phyloP scores from a whole-genome alignment of 2,329 filamentous ascomycete species.

The Penicillium sp. region DNA sequence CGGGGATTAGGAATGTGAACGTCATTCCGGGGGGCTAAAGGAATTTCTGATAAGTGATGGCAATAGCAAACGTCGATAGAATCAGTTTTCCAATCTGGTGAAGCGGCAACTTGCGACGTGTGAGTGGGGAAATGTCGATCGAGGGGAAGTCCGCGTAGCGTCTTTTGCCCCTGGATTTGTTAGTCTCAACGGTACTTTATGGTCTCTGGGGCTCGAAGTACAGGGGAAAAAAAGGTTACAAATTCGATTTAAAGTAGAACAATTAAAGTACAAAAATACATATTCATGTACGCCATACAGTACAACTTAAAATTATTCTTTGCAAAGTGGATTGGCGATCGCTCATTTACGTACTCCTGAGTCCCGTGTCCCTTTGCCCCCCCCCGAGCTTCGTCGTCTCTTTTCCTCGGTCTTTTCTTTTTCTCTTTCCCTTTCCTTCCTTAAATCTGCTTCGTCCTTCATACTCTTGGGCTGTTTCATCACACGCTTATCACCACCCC shows the following conservation, averaged over 20 bases:
- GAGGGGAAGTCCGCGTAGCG: neutral
- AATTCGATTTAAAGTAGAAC: neutral
- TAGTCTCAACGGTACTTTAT: neutral
- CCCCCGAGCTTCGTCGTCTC: neutral
- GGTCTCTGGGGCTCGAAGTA: no score
- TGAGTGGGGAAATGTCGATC: neutral
- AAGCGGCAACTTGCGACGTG: neutral
- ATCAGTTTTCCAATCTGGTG: neutral
- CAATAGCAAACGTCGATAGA: neutral
- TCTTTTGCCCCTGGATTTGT: neutral
- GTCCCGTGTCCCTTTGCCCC: slow-evolving; percentile 3
- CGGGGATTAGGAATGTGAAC: neutral
- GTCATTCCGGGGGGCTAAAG: neutral
- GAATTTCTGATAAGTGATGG: neutral
- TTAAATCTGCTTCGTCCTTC: neutral
- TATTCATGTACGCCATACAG: neutral
- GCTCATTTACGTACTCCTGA: neutral
- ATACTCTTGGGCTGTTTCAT: neutral
- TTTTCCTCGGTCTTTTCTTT: neutral
- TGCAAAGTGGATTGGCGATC: neutral
- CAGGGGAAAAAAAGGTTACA: no score
- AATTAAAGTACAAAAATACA: neutral
- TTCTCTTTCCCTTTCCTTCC: neutral
- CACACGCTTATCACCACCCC: neutral
- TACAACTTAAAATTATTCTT: neutral